Evolutionary conservation across 176 grass and related monocot species (phyloP).

Genomic region (Phragmites australis): DNA sequence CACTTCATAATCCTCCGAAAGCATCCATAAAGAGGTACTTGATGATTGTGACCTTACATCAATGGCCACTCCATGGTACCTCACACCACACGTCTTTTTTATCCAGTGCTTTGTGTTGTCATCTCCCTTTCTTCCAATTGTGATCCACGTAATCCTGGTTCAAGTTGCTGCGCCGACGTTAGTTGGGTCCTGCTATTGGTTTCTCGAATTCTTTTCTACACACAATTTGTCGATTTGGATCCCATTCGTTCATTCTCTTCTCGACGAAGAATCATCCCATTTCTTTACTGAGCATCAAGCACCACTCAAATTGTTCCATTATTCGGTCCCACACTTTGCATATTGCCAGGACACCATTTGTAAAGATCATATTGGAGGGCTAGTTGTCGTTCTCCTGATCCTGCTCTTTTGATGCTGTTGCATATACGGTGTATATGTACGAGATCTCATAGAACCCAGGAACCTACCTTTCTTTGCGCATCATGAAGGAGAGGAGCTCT

Average conservation of each 20-base stretch:
- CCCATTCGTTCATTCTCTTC: slow-evolving; percentile 21
- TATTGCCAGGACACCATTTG: background rate
- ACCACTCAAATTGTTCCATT: slow-evolving; percentile 28
- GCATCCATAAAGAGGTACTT: slow-evolving; percentile 40
- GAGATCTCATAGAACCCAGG: slow-evolving; percentile 12
- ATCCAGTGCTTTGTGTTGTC: too few species aligned
- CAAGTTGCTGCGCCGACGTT: slow-evolving; percentile 29
- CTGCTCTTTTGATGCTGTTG: slow-evolving; percentile 30
- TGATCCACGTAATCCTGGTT: slow-evolving; percentile 28
- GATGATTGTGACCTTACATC: slow-evolving; percentile 37
- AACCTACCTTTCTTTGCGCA: slow-evolving; percentile 25
- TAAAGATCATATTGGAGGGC: background rate
- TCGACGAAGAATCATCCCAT: slow-evolving; percentile 5
- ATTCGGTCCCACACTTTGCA: slow-evolving; percentile 15
- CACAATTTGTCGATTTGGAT: slow-evolving; percentile 25
- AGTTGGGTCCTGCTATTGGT: slow-evolving; percentile 17
- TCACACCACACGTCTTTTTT: slow-evolving; percentile 4
- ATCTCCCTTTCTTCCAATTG: slow-evolving; percentile 35
- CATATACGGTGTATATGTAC: slow-evolving; percentile 33
- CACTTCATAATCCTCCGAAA: slow-evolving; percentile 37
- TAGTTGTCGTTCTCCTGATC: slow-evolving; percentile 12
- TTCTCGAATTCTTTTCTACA: slow-evolving; percentile 8
- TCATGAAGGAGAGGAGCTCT: background rate
- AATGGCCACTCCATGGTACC: slow-evolving; percentile 33
- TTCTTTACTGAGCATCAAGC: slow-evolving; percentile 11